phyloP scores from a whole-genome alignment of 2,329 filamentous ascomycete genomes.

The Setomelanomma holmii region DNA sequence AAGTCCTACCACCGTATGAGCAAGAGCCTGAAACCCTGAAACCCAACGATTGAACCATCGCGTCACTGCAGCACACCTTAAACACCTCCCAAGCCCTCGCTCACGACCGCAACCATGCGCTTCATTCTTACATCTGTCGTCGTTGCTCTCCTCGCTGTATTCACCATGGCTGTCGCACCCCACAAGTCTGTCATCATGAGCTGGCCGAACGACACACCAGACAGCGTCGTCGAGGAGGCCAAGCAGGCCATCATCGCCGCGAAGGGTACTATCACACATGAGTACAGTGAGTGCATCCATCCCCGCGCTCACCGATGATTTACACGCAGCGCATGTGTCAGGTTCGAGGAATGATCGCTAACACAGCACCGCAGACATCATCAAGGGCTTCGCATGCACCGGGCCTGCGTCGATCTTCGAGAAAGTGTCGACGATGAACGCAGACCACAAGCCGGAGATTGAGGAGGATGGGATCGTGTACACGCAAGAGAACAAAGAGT shows the following conservation, averaged over 20 bases:
- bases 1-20: background rate
- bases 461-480: slow-evolving; percentile 78
- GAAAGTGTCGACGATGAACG: slow-evolving; percentile 68
- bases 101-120: slow-evolving; percentile 64
- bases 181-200: slow-evolving; percentile 80
- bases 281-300: slow-evolving; percentile 62
- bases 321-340: background rate
- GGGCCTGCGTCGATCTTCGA: slow-evolving; percentile 74
- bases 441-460: slow-evolving; percentile 68
- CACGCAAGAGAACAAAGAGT: slow-evolving; percentile 38
- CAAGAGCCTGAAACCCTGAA: slow-evolving; percentile 2
- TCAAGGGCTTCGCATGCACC: slow-evolving; percentile 79
- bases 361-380: slow-evolving; percentile 27
- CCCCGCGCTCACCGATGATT: background rate
- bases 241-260: slow-evolving; percentile 73
- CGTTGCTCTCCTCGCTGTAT: slow-evolving; percentile 63
- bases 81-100: background rate
- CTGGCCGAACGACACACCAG: slow-evolving; percentile 74
- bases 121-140: slow-evolving; percentile 65
- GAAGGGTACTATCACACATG: slow-evolving; percentile 77
- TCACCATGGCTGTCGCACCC: slow-evolving; percentile 65
- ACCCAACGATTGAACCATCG: background rate
- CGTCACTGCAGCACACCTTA: background rate
- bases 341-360: background rate
- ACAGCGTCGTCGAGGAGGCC: slow-evolving; percentile 71